Percentiles rank a stretch among this genome's conserved stretches.
These are phyloP conservation scores for Coniochaeta sp. DNA, from an alignment of 2,329 filamentous ascomycete genomes.

Conservation along the genomic window DNA sequence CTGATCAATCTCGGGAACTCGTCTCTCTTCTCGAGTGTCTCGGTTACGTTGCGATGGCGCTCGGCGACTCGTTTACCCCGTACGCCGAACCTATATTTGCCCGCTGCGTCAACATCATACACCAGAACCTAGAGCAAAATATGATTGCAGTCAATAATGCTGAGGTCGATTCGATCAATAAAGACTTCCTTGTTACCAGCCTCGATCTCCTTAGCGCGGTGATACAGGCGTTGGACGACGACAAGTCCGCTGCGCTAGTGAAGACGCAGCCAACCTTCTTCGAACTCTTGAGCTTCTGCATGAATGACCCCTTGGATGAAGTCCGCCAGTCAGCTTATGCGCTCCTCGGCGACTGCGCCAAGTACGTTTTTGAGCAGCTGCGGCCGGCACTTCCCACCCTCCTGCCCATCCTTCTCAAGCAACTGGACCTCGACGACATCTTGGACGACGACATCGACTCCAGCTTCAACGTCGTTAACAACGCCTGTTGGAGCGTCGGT, in stretches of 20 bases:
- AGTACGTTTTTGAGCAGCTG: slow-evolving; percentile 80
- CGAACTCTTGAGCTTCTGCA: slow-evolving; percentile 81
- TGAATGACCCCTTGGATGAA: slow-evolving; percentile 86
- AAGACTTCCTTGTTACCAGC: slow-evolving; percentile 94
- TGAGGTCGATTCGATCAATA: slow-evolving; percentile 72
- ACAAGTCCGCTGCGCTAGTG: slow-evolving; percentile 70
- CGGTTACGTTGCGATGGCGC: slow-evolving; percentile 84
- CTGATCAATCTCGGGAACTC: slow-evolving; percentile 84
- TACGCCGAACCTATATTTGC: slow-evolving; percentile 83
- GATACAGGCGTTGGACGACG: slow-evolving; percentile 74
- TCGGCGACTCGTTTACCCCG: slow-evolving; percentile 73
- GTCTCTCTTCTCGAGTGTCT: slow-evolving; percentile 95
- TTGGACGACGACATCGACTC: slow-evolving; percentile 75
- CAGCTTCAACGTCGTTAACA: slow-evolving; percentile 90
- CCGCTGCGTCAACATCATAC: slow-evolving; percentile 85
- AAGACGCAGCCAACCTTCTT: slow-evolving; percentile 78
- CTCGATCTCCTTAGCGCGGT: slow-evolving; percentile 89
- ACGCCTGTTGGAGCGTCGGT: slow-evolving; percentile 93
- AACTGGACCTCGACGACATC: slow-evolving; percentile 75
- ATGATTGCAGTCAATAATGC: slow-evolving; percentile 62
- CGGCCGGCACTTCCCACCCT: slow-evolving; percentile 65
- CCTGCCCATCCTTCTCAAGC: slow-evolving; percentile 74
- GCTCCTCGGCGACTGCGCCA: slow-evolving; percentile 87
- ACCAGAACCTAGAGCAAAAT: slow-evolving; percentile 79
- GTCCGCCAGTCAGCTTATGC: slow-evolving; percentile 95